phyloP scores from a whole-genome alignment of 164 flowering plant species.

The Warburgia ugandensis region DNA sequence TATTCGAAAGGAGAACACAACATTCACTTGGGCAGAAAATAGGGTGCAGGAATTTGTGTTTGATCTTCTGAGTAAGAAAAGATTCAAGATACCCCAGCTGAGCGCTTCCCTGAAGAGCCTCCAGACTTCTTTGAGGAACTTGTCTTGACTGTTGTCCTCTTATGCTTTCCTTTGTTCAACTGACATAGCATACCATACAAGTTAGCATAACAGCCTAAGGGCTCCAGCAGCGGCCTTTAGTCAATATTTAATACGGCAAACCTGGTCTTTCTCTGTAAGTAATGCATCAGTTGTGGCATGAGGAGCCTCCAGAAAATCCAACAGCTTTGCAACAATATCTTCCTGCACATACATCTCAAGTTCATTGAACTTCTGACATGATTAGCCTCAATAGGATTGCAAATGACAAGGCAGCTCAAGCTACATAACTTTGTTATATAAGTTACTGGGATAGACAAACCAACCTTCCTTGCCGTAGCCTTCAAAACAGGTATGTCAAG shows the following conservation, averaged over 20 bases:
- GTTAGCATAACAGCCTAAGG: background rate
- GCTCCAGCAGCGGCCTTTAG: too few species aligned
- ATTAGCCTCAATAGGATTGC: background rate
- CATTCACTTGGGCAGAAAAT: too few species aligned
- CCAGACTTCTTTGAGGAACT: conserved; percentile 37
- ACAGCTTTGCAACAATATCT: conserved; percentile 60
- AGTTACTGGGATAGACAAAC: conserved; percentile 10
- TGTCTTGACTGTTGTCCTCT: conserved; percentile 32
- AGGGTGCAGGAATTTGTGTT: too few species aligned
- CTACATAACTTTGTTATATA: background rate
- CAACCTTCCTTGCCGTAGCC: conserved; percentile 70
- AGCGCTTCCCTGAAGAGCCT: conserved; percentile 35
- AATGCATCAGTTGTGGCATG: conserved; percentile 56
- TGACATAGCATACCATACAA: conserved; percentile 25
- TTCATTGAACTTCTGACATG: conserved; percentile 4
- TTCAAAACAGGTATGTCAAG: conserved; percentile 67
- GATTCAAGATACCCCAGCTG: conserved; percentile 14
- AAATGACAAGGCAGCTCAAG: background rate
- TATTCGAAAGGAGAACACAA: too few species aligned
- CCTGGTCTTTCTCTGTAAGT: conserved; percentile 79
- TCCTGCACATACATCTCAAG: conserved; percentile 47
- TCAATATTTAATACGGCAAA: too few species aligned
- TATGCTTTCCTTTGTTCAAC: conserved; percentile 60
- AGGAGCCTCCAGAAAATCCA: conserved; percentile 81
- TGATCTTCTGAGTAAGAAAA: background rate